Percentiles rank a stretch among this genome's conserved stretches.
These are phyloP conservation scores for Mikania micrantha DNA, from an alignment of 129 eudicot genomes.

Conservation along the genomic window DNA sequence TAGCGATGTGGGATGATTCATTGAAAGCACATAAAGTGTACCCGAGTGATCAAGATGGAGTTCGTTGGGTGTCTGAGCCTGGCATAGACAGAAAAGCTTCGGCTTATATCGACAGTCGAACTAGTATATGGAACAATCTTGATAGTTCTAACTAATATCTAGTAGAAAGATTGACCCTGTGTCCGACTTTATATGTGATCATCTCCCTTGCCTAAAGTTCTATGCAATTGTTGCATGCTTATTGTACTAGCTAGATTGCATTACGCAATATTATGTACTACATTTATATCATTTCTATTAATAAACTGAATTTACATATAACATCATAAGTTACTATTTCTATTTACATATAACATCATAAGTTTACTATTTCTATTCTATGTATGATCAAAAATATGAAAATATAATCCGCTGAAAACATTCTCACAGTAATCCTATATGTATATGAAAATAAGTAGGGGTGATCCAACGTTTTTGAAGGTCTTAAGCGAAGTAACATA, in stretches of 20 bases:
- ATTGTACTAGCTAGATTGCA: not conserved
- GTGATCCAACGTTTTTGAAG: no score
- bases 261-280: not conserved
- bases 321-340: no score
- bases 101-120: conserved; percentile 15
- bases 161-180: not conserved
- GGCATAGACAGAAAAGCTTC: conserved; percentile 23
- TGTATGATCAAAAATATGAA: no score
- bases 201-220: not conserved
- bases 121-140: conserved; percentile 14
- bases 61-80: conserved; percentile 24
- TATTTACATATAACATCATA: conserved; percentile 17
- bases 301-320: not conserved
- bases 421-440: no score
- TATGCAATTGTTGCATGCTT: not conserved
- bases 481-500: no score
- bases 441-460: no score
- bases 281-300: not conserved
- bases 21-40: conserved; percentile 14
- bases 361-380: no score
- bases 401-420: no score
- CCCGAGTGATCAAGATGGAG: conserved; percentile 22
- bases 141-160: conserved; percentile 9
- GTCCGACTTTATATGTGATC: not conserved
- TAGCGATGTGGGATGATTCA: not conserved